phyloP scores from a whole-genome alignment of 2,329 filamentous ascomycete species.

The Rugonectria rugulosa region DNA sequence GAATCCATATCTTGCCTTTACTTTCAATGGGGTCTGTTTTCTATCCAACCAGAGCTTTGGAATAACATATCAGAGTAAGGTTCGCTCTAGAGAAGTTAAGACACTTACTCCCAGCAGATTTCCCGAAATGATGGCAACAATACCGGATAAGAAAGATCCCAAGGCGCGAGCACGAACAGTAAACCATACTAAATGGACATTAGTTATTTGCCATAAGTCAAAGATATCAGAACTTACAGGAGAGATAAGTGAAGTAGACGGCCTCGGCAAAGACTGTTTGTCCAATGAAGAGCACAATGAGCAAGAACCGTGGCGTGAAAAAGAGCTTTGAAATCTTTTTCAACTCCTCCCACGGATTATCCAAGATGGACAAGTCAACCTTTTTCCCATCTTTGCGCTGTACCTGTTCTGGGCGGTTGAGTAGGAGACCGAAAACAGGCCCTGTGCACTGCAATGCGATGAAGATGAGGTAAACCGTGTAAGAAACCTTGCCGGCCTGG shows the following conservation, averaged over 20 bases:
- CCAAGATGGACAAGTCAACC: conserved; percentile 65
- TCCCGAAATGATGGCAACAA: conserved; percentile 70
- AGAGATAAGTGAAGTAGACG: conserved; percentile 74
- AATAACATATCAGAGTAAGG: background rate
- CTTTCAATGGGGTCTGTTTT: conserved; percentile 60
- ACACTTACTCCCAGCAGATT: conserved; percentile 69
- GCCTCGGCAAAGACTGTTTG: conserved; percentile 76
- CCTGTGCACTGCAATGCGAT: conserved; percentile 73
- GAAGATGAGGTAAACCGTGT: conserved; percentile 73
- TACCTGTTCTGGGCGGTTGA: conserved; percentile 68
- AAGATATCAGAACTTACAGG: conserved; percentile 23
- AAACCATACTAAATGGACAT: conserved; percentile 64
- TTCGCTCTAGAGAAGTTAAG: too few species aligned
- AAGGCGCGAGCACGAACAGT: conserved; percentile 72
- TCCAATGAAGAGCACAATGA: conserved; percentile 72
- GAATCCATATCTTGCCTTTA: conserved; percentile 63
- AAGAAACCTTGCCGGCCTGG: conserved; percentile 70
- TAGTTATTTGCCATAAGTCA: background rate
- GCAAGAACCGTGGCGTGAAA: conserved; percentile 66
- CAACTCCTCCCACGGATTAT: conserved; percentile 66
- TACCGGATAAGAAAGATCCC: conserved; percentile 74
- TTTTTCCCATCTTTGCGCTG: conserved; percentile 70
- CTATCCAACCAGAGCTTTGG: conserved; percentile 64
- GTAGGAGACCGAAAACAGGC: conserved; percentile 68
- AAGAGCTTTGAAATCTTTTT: conserved; percentile 66